phyloP scores from a whole-genome alignment of 1,139 yeast genomes.

The Suhomyces panamericanus region DNA sequence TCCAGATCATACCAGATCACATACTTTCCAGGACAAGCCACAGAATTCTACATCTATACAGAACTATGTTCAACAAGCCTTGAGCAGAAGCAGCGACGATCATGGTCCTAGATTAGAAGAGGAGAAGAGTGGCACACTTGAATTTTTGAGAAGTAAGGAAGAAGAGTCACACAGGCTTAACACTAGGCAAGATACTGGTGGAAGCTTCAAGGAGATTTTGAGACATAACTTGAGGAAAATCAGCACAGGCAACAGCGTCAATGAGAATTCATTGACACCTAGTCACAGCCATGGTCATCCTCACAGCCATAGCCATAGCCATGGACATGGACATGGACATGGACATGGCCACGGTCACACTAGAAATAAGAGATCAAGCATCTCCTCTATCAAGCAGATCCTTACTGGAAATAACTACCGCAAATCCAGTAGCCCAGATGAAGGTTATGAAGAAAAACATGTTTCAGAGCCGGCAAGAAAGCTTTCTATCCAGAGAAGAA shows the following conservation, averaged over 20 bases:
- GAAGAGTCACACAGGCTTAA: constrained; percentile 22
- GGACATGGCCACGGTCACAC: constrained; percentile 5
- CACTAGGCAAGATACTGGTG: constrained; percentile 42
- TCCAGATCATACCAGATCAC: constrained; percentile 11
- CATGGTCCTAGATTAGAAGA: constrained; percentile 4
- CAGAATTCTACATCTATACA: constrained; percentile 32
- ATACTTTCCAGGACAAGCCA: constrained; percentile 9
- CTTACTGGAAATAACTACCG: constrained; percentile 40
- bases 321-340: not conserved
- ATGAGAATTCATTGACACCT: constrained; percentile 17
- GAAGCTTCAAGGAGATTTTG: constrained; percentile 41
- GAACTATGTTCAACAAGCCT: constrained; percentile 37
- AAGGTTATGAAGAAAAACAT: not conserved
- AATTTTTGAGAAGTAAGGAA: constrained; percentile 58
- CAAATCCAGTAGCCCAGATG: constrained; percentile 15
- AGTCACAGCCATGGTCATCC: constrained; percentile 1
- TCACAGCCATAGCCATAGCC: not conserved
- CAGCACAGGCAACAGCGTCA: constrained; percentile 39
- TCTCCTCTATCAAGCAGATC: constrained; percentile 42
- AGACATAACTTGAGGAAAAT: constrained; percentile 40
- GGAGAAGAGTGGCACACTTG: constrained; percentile 34
- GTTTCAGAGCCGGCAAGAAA: constrained; percentile 22
- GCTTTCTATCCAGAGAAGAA: constrained; percentile 64
- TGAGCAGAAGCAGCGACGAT: constrained; percentile 27
- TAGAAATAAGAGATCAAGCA: constrained; percentile 39